phyloP scores from a whole-genome alignment of 768 basidiomycete species.

The Trametes sanguinea region DNA sequence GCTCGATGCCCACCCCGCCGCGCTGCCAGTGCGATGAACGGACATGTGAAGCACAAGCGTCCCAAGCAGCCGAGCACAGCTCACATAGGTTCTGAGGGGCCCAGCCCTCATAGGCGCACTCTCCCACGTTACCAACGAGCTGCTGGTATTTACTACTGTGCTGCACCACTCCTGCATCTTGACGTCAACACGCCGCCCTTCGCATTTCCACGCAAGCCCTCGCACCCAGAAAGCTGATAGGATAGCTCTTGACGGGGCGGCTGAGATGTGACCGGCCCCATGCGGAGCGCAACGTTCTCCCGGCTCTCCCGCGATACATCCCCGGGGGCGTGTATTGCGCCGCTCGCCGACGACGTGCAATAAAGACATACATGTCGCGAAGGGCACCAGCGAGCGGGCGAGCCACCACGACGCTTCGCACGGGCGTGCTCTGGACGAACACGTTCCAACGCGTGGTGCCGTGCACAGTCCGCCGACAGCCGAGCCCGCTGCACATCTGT shows the following conservation, averaged over 20 bases:
- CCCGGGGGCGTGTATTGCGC: slow-evolving; percentile 12
- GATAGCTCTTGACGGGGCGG: neutral
- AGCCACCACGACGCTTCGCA: slow-evolving; percentile 13
- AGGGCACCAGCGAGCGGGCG: slow-evolving; percentile 4
- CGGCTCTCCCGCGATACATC: slow-evolving; percentile 19
- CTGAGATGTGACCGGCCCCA: slow-evolving; percentile 7
- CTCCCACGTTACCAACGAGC: neutral
- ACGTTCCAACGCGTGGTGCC: neutral
- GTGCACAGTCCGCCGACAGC: neutral
- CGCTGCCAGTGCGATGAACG: neutral
- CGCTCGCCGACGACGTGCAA: slow-evolving; percentile 15
- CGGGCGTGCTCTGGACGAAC: slow-evolving; percentile 10
- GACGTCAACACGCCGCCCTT: slow-evolving; percentile 1
- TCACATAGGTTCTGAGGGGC: neutral
- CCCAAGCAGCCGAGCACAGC: neutral
- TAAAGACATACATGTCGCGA: slow-evolving; percentile 23
- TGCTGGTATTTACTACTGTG: neutral
- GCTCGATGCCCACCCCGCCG: neutral
- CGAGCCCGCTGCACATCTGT: neutral
- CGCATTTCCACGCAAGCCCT: neutral
- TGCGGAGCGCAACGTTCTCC: slow-evolving; percentile 6
- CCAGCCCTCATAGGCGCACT: neutral
- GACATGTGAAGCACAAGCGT: neutral
- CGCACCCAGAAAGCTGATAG: slow-evolving; percentile 1
- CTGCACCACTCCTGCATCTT: neutral